Evolutionary conservation across 2,329 filamentous ascomycete genomes (phyloP).

Genomic region (Aureobasidium subglaciale): DNA sequence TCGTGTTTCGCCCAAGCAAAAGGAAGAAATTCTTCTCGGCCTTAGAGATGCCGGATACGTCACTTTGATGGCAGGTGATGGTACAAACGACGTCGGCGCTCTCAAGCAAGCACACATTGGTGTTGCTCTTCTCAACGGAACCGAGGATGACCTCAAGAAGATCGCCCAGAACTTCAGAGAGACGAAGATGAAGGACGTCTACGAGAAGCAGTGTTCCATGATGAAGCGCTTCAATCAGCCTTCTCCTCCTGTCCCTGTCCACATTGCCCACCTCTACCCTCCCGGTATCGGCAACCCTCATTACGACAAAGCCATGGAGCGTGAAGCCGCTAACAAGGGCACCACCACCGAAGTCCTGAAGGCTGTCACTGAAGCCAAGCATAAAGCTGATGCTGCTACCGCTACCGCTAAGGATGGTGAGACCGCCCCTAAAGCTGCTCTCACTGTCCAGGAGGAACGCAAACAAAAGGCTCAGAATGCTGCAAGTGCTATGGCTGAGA

Average conservation of each 20-base stretch:
- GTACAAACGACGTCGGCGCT: slow-evolving; percentile 95
- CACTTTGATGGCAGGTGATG: slow-evolving; percentile 96
- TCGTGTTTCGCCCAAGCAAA: slow-evolving; percentile 95
- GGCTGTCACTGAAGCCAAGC: slow-evolving; percentile 44
- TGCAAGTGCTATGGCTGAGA: slow-evolving; percentile 74
- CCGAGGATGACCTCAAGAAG: slow-evolving; percentile 78
- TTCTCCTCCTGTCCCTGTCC: slow-evolving; percentile 77
- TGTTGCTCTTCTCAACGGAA: slow-evolving; percentile 91
- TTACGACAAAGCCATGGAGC: slow-evolving; percentile 83
- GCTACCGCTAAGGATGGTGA: slow-evolving; percentile 40
- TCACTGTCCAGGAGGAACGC: slow-evolving; percentile 43
- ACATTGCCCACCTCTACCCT: slow-evolving; percentile 91
- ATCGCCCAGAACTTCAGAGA: slow-evolving; percentile 92
- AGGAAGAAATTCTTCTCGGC: slow-evolving; percentile 95
- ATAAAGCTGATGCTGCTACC: slow-evolving; percentile 38
- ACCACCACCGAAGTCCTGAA: slow-evolving; percentile 50
- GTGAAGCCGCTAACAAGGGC: slow-evolving; percentile 51
- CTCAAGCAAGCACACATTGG: slow-evolving; percentile 97
- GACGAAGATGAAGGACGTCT: slow-evolving; percentile 97
- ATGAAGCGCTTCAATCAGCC: slow-evolving; percentile 96
- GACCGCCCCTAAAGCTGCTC: slow-evolving; percentile 16
- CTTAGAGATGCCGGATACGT: slow-evolving; percentile 96
- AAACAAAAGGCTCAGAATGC: slow-evolving; percentile 58
- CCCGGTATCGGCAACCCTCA: slow-evolving; percentile 89
- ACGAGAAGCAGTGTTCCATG: slow-evolving; percentile 87